Conservation (phyloP, 768 basidiomycete genomes). For the Royoungia palumana region DNA sequence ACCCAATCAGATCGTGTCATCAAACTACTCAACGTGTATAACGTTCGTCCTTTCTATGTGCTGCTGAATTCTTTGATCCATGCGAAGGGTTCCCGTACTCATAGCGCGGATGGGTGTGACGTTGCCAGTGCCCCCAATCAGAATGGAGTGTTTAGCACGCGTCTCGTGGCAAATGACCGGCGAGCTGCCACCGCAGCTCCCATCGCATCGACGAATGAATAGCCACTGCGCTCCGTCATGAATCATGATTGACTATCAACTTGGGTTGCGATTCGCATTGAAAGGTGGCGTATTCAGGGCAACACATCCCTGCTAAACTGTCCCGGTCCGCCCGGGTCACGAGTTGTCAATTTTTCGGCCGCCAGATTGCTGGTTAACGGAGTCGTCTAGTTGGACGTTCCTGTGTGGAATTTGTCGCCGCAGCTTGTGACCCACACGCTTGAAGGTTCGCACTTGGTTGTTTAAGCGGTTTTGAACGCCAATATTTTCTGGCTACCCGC, state of each 20-base stretch:
- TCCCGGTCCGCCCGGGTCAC: conserved; percentile 11
- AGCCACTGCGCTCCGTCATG: conserved; percentile 7
- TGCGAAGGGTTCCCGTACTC: conserved; percentile 25
- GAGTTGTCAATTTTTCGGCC: conserved; percentile 5
- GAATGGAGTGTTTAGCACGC: conserved; percentile 11
- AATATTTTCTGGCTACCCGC: conserved; percentile 9
- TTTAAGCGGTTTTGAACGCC: conserved; percentile 1
- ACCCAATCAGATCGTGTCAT: conserved; percentile 20
- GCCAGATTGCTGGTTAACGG: conserved; percentile 2
- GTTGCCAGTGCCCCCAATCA: conserved; percentile 19
- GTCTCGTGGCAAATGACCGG: conserved; percentile 19
- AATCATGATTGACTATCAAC: conserved; percentile 20
- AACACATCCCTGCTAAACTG: conserved; percentile 15
- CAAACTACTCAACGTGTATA: conserved; percentile 22
- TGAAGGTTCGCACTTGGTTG: conserved; percentile 9
- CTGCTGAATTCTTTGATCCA: conserved; percentile 21
- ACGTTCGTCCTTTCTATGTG: conserved; percentile 17
- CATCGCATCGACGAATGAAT: conserved; percentile 16
- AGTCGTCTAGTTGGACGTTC: neutral
- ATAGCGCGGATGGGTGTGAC: conserved; percentile 17
- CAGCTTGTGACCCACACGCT: conserved; percentile 6
- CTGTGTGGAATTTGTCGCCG: conserved; percentile 9
- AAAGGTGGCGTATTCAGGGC: conserved; percentile 25
- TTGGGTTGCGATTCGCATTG: conserved; percentile 7
- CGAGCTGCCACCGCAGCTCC: conserved; percentile 23